These are phyloP conservation scores for Ceratobasidium sp. DNA, from an alignment of 1,284 basidiomycete species.

Conservation along the genomic window DNA sequence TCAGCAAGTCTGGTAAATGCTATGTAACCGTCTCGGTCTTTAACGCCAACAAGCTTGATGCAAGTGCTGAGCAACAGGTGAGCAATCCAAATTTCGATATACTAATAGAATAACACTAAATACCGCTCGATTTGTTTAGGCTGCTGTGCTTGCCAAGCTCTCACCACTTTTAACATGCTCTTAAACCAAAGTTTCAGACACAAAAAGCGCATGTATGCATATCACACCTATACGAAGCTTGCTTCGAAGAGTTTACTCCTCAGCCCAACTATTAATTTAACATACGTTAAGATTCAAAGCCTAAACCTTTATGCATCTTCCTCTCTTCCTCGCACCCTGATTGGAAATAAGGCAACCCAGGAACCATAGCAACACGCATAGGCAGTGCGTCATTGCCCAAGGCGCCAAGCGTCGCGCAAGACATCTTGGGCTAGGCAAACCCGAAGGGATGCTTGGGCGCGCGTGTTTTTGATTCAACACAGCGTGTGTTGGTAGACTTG, in stretches of 20 bases:
- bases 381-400: slow-evolving; percentile 29
- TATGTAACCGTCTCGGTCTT: slow-evolving; percentile 40
- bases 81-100: neutral
- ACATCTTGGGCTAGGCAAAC: neutral
- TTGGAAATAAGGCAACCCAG: neutral
- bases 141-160: slow-evolving; percentile 31
- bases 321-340: neutral
- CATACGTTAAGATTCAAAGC: no score
- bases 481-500: neutral
- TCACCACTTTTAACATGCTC: slow-evolving; percentile 37
- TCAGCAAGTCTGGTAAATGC: slow-evolving; percentile 13
- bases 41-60: slow-evolving; percentile 34
- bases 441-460: slow-evolving; percentile 10
- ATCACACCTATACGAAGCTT: neutral
- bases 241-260: no score
- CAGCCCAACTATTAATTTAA: neutral
- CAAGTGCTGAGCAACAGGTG: slow-evolving; percentile 30
- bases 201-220: slow-evolving; percentile 1
- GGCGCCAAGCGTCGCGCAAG: slow-evolving; percentile 18
- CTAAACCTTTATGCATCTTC: no score
- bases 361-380: no score
- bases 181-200: neutral
- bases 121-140: slow-evolving; percentile 2
- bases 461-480: neutral
- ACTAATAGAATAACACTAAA: neutral